Evolutionary conservation across 257 asterid species (phyloP).

Genomic region (Ophiorrhiza pumila): DNA sequence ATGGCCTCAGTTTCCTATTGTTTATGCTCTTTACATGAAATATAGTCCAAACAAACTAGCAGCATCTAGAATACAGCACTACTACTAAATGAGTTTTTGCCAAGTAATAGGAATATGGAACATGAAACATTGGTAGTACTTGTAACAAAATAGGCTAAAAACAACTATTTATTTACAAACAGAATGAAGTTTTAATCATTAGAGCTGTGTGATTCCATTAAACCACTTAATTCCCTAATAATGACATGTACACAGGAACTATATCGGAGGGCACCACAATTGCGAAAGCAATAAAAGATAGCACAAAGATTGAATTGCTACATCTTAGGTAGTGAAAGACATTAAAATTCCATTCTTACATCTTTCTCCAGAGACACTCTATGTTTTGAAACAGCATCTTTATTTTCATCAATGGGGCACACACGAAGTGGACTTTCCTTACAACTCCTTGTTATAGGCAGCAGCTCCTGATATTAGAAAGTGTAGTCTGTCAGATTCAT

Average conservation of each 20-base stretch:
- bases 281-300: neutral
- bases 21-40: neutral
- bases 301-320: neutral
- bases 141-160: neutral
- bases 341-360: conserved; percentile 30
- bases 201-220: neutral
- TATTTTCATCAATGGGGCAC: conserved; percentile 21
- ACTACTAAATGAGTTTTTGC: neutral
- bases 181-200: neutral
- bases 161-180: neutral
- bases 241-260: neutral
- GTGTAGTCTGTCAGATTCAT: conserved; percentile 7
- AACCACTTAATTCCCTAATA: neutral
- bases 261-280: neutral
- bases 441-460: conserved; percentile 27
- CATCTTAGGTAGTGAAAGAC: neutral
- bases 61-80: neutral
- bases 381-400: conserved; percentile 30
- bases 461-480: conserved; percentile 34
- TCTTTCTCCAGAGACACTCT: conserved; percentile 55
- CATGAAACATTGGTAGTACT: neutral
- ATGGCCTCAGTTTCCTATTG: neutral
- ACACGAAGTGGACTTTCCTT: conserved; percentile 41
- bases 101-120: neutral
- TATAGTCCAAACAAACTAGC: neutral